A percentile compares a stretch with the other conserved stretches of the same genome.
Evolutionary conservation across 495 filamentous ascomycete genomes (phyloP).

Genomic region (Jackrogersella multiformis): DNA sequence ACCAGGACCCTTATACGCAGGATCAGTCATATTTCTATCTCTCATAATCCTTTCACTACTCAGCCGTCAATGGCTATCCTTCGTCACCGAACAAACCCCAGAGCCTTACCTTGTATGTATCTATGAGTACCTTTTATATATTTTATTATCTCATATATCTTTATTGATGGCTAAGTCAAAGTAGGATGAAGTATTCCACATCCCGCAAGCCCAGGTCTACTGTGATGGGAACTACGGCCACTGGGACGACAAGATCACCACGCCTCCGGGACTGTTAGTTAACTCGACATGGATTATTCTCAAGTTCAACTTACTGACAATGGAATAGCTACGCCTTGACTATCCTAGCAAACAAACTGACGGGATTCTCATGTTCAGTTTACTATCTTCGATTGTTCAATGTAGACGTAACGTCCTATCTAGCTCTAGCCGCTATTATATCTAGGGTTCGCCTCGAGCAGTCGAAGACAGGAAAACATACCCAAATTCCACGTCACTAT

Average conservation of each 20-base stretch:
- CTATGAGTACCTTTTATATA: not conserved
- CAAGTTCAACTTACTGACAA: not conserved
- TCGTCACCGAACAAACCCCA: constrained; percentile 64
- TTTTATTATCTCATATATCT: not conserved
- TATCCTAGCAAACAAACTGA: constrained; percentile 51
- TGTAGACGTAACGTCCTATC: constrained; percentile 52
- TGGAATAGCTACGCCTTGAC: constrained; percentile 64
- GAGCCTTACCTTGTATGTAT: constrained; percentile 80
- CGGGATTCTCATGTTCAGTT: constrained; percentile 53
- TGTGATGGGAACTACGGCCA: constrained; percentile 74
- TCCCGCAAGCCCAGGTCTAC: constrained; percentile 89
- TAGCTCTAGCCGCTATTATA: constrained; percentile 21
- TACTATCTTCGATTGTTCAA: constrained; percentile 62
- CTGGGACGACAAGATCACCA: constrained; percentile 98
- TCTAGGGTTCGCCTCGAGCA: constrained; percentile 30
- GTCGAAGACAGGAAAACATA: not conserved
- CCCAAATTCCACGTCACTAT: not conserved
- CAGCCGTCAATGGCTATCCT: constrained; percentile 45
- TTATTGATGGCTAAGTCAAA: constrained; percentile 24
- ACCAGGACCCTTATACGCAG: not conserved
- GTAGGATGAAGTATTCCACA: constrained; percentile 94
- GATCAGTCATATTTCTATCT: constrained; percentile 7
- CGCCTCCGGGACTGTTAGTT: constrained; percentile 85
- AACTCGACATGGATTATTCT: not conserved
- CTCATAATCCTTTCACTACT: constrained; percentile 8